Evolutionary conservation across 2,329 filamentous ascomycete genomes (phyloP).

Genomic region (Cladosporium sp.): DNA sequence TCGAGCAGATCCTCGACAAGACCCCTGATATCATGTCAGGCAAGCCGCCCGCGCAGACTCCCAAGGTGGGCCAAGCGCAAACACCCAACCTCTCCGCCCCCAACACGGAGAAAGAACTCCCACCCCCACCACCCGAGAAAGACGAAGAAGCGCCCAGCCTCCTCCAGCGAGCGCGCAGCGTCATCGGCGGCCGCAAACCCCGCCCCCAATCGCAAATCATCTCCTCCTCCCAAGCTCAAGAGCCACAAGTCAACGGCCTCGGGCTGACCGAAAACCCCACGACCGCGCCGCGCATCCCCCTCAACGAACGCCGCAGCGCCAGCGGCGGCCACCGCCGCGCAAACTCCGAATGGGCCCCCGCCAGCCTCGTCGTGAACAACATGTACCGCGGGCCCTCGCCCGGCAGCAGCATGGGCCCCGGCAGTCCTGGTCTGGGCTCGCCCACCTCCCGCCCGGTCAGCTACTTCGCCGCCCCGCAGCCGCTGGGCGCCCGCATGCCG

Average conservation of each 20-base stretch:
- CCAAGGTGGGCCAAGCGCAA: neutral
- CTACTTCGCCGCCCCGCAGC: constrained; percentile 53
- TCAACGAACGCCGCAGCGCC: constrained; percentile 51
- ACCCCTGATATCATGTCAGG: constrained; percentile 50
- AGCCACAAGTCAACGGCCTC: constrained; percentile 3
- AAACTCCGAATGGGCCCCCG: constrained; percentile 43
- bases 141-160: constrained; percentile 38
- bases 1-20: constrained; percentile 87
- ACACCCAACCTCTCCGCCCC: constrained; percentile 17
- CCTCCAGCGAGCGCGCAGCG: constrained; percentile 58
- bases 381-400: constrained; percentile 71
- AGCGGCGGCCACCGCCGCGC: constrained; percentile 40
- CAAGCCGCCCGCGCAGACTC: constrained; percentile 7
- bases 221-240: constrained; percentile 18
- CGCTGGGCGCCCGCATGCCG: constrained; percentile 39
- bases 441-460: constrained; percentile 53
- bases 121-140: constrained; percentile 53
- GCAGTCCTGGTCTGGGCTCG: constrained; percentile 50
- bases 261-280: constrained; percentile 56
- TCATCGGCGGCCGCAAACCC: constrained; percentile 43
- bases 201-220: constrained; percentile 32
- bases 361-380: constrained; percentile 76
- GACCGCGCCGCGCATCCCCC: constrained; percentile 72
- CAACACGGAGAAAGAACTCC: constrained; percentile 76
- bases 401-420: constrained; percentile 18